Evolutionary conservation across 768 basidiomycete species (phyloP).

Genomic region (Saitozyma podzolica): DNA sequence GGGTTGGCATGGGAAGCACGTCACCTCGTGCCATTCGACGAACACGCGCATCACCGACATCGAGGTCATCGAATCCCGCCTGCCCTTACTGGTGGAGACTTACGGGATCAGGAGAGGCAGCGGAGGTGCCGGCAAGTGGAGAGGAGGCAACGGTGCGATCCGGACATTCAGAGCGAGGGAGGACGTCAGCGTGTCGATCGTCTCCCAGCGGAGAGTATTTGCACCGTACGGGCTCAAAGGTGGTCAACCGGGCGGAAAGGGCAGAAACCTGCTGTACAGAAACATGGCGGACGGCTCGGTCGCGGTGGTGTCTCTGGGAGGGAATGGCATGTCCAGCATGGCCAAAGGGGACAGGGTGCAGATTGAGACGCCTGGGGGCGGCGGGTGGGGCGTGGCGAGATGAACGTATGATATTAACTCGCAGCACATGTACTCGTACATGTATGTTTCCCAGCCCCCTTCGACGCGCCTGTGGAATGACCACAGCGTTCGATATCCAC

Average conservation of each 20-base stretch:
- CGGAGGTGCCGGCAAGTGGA: slow-evolving; percentile 21
- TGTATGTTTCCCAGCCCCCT: too few relatives aligned
- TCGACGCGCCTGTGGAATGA: too few relatives aligned
- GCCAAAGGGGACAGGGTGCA: slow-evolving; percentile 12
- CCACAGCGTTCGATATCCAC: too few relatives aligned
- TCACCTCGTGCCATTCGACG: slow-evolving; percentile 9
- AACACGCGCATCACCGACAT: slow-evolving; percentile 29
- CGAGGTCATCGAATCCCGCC: slow-evolving; percentile 32
- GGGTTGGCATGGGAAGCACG: slow-evolving; percentile 27
- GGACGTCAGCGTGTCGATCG: slow-evolving; percentile 18
- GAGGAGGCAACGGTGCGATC: slow-evolving; percentile 22
- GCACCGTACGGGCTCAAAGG: slow-evolving; percentile 23
- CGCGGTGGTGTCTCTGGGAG: slow-evolving; percentile 12
- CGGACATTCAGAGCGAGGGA: slow-evolving; percentile 13
- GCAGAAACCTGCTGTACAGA: slow-evolving; percentile 15
- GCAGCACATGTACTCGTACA: too few relatives aligned
- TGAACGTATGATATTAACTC: too few relatives aligned
- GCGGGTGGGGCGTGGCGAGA: slow-evolving; percentile 7
- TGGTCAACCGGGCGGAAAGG: slow-evolving; percentile 17
- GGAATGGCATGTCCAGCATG: slow-evolving; percentile 30
- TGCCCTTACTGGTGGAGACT: slow-evolving; percentile 33
- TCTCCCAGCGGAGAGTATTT: slow-evolving; percentile 23
- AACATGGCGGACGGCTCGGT: slow-evolving; percentile 7
- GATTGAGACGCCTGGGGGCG: slow-evolving; percentile 12
- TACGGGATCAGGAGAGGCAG: slow-evolving; percentile 25